Conservation (phyloP, 306 rosid genomes). For the Neltuma alba region DNA sequence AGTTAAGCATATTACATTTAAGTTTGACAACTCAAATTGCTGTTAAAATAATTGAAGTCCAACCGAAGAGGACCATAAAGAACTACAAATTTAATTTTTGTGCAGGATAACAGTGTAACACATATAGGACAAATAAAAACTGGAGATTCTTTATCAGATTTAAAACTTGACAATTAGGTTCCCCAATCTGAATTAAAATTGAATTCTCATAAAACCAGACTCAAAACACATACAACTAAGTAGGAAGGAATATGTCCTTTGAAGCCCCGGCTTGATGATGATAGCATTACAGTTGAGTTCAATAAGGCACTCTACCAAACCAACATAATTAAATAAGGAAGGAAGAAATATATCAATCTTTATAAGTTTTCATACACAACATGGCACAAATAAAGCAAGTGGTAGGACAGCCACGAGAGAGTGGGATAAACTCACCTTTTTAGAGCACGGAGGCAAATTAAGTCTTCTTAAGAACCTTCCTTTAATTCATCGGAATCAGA, state of each 20-base stretch:
- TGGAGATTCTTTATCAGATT: not conserved
- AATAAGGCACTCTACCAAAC: too few relatives aligned
- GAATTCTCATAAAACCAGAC: conserved; percentile 18
- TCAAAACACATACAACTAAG: not conserved
- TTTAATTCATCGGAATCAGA: conserved; percentile 87
- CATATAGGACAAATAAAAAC: not conserved
- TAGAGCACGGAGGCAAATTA: conserved; percentile 12
- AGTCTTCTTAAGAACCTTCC: conserved; percentile 54
- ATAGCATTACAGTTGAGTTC: too few relatives aligned
- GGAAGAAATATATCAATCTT: conserved; percentile 12
- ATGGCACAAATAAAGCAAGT: conserved; percentile 21
- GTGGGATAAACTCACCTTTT: conserved; percentile 44
- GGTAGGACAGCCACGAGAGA: conserved; percentile 23
- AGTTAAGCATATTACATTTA: not conserved
- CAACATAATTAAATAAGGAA: too few relatives aligned
- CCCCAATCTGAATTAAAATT: conserved; percentile 14
- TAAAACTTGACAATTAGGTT: conserved; percentile 26
- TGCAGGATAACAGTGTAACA: not conserved
- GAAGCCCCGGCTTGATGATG: too few relatives aligned
- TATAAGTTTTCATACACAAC: not conserved
- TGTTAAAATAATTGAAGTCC: not conserved
- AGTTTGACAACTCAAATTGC: not conserved
- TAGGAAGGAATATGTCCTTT: conserved; percentile 14
- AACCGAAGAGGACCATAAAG: not conserved
- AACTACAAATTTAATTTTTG: not conserved